These are phyloP conservation scores for Alternaria angustiovoidea DNA, from an alignment of 2,329 filamentous ascomycete genomes.

Conservation along the genomic window DNA sequence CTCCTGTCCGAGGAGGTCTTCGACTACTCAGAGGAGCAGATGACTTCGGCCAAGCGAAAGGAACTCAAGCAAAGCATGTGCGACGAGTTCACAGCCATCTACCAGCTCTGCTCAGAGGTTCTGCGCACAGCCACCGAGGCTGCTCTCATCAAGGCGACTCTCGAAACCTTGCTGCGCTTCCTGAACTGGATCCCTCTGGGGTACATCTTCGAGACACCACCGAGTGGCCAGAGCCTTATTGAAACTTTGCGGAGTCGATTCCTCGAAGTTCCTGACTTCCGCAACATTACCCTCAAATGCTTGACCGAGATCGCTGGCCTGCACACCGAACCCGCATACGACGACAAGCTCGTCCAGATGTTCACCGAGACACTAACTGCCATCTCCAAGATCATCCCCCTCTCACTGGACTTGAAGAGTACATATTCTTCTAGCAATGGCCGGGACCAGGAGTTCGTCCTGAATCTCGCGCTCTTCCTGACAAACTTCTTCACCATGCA, in stretches of 20 bases:
- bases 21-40: slow-evolving; percentile 97
- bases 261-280: slow-evolving; percentile 90
- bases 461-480: slow-evolving; percentile 93
- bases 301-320: slow-evolving; percentile 96
- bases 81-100: slow-evolving; percentile 97
- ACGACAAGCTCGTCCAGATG: slow-evolving; percentile 97
- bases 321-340: slow-evolving; percentile 85
- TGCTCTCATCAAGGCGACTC: slow-evolving; percentile 91
- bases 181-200: slow-evolving; percentile 99
- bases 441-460: slow-evolving; percentile 95
- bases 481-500: slow-evolving; percentile 98
- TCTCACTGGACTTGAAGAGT: slow-evolving; percentile 86
- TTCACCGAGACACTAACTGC: slow-evolving; percentile 96
- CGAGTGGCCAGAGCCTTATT: slow-evolving; percentile 71
- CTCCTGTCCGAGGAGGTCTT: slow-evolving; percentile 98
- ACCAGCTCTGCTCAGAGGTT: slow-evolving; percentile 96
- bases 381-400: slow-evolving; percentile 90
- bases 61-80: slow-evolving; percentile 99
- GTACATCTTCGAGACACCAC: slow-evolving; percentile 96
- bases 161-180: slow-evolving; percentile 94
- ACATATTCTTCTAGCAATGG: slow-evolving; percentile 93
- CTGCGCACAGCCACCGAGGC: slow-evolving; percentile 87
- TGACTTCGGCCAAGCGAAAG: slow-evolving; percentile 97
- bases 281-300: slow-evolving; percentile 95
- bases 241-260: slow-evolving; percentile 93